Base-by-base conservation (phyloP, 306 rosid genomes). In the Prunus davidiana region DNA sequence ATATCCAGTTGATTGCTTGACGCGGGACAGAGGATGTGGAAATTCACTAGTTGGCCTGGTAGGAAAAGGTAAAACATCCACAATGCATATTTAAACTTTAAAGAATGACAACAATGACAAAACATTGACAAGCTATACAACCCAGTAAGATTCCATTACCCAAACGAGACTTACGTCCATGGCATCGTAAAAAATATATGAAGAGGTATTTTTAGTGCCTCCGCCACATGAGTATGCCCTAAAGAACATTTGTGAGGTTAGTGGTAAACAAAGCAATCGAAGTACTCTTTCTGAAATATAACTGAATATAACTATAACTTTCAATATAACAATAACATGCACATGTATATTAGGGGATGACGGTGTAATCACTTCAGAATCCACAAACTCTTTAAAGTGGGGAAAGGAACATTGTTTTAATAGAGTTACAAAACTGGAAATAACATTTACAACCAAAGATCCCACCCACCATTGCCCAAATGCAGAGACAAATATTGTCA, bases 181-280 rank as follows among this genome's bases (percentile, higher is more conserved):
- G 99, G 99, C 99, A 96, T 96, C 34, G 99, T 96, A 90, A 96
- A 96, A 86, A 96, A 92, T 64, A 96, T 89, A 82, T 92, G 99
- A 85, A 96, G 73, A 51, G 99, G 99, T 83, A 96, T 66, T 77
- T 92, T 84, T 58, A 96, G 92, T 65, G 98, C 93, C 91, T 96
- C 99, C 11, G 99, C 99, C 84, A 96, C 99, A 75, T 96, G 99
- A 30, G 88, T 89, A 79, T 96, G 99, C 80, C 98, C 99, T 96
- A 76, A 82, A 85, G 78, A 85, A 67, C 38, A 83, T 65, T 72
- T 63, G 55, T 61, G 70, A 46, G 78, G 77, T 82, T 73, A 91
- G 76, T 15, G 6, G 38, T 11, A 52, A 47, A 68, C 58, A 60
- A 61, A n/a, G 46, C 55, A 74, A 63, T 25, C 8, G 8, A 60